Conservation (phyloP, 805 yeast genomes). For the Candida awuae region DNA sequence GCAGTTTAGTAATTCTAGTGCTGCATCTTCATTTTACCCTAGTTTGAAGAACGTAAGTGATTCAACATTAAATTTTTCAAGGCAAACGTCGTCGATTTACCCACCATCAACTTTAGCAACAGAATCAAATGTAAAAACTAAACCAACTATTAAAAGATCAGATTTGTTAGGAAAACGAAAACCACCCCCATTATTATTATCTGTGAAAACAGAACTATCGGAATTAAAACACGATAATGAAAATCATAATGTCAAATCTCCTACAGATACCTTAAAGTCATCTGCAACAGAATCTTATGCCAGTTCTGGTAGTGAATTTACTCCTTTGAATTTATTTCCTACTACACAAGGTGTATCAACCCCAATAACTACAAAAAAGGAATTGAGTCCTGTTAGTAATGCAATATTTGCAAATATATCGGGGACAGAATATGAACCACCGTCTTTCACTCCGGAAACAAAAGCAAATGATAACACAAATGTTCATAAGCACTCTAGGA, state of each 20-base stretch:
- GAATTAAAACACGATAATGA: neutral
- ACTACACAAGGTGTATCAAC: neutral
- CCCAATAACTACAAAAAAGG: neutral
- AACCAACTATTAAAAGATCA: constrained; percentile 6
- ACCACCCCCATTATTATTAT: constrained; percentile 8
- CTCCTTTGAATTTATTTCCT: constrained; percentile 8
- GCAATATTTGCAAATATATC: neutral
- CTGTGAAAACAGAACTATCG: neutral
- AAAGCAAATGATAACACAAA: neutral
- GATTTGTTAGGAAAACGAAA: constrained; percentile 10
- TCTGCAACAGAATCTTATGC: neutral
- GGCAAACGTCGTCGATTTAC: constrained; percentile 7
- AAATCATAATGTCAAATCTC: neutral
- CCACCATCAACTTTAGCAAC: constrained; percentile 3
- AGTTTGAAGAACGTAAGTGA: constrained; percentile 1
- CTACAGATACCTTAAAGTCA: constrained; percentile 3
- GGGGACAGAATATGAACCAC: constrained; percentile 6
- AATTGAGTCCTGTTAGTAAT: constrained; percentile 1
- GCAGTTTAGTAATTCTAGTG: constrained; percentile 1
- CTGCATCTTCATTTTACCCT: constrained; percentile 10
- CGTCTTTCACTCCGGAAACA: neutral
- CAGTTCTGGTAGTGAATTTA: constrained; percentile 2
- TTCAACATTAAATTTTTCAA: constrained; percentile 7
- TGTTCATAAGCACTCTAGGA: constrained; percentile 13
- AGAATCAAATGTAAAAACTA: neutral